Base-by-base conservation (phyloP, 2,329 filamentous ascomycete species). In the Alternaria angustiovoidea region DNA sequence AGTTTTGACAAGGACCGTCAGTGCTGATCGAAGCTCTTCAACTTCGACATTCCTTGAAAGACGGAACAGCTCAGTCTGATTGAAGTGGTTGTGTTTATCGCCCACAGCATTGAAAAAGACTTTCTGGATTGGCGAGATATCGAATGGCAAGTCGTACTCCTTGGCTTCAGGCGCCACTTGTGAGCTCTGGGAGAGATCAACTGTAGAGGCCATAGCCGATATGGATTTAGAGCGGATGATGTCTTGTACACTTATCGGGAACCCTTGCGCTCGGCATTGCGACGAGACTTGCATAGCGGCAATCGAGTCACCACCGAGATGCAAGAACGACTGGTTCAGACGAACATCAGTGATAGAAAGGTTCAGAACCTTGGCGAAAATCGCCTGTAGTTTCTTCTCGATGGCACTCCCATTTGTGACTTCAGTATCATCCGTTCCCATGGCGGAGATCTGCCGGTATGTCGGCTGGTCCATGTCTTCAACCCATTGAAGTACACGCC, bases 231-330 rank as follows among this genome's bases (percentile, higher is more conserved):
- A 68, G 3, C 73, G 66, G 24, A 77, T 75, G 44, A 77, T 72
- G 22, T 77, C 71, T 42, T 77, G 74, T 14, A 77, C 74, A 18
- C 65, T 74, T 26, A 76, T 67, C 2, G 70, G 66, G 20, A 76
- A 55, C 8, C 71, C 72, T 38, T 75, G 66, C 5, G 72, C 66
- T 22, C 73, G 71, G 42, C 73, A 75, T 49, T 72, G 69, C 4
- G 73, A 75, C 1, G 69, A 73, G 20, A 76, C 73, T 54, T 76
- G 74, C 74, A 78, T 78, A 5, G 75, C 75, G 36, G 74, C 70
- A 54, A 78, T 78, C 4, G 69, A 73, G 48, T 78, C 75, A n/a
- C 75, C 75, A 14, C 75, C 75, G 7, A 77, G 61, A 44, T 75
- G 74, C 32, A 78, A 48, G 59, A 78, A 78, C 0, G 72, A 75